A percentile compares a stretch with the other conserved stretches of the same genome.
These are phyloP conservation scores for Aspergillus viridinutans DNA, from an alignment of 2,329 filamentous ascomycete species.

Conservation along the genomic window DNA sequence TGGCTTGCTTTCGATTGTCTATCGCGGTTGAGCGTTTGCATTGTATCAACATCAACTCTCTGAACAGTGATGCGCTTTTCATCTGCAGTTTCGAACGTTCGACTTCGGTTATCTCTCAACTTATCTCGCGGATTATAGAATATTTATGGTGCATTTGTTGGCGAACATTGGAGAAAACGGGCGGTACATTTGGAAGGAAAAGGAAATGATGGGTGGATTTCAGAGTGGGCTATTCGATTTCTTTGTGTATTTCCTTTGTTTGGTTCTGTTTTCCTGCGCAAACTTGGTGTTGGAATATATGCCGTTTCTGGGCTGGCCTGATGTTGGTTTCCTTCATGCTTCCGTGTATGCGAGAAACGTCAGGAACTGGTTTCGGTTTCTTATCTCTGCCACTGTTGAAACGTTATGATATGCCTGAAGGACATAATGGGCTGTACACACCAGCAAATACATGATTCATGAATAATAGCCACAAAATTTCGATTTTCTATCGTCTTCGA, in stretches of 20 bases:
- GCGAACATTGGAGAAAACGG: conserved; percentile 9
- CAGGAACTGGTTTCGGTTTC: neutral
- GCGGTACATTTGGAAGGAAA: conserved; percentile 7
- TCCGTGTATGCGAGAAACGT: neutral
- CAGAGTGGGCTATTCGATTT: conserved; percentile 6
- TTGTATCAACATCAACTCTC: conserved; percentile 16
- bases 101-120: conserved; percentile 2
- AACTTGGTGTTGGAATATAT: neutral
- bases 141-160: conserved; percentile 3
- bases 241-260: conserved; percentile 6
- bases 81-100: conserved; percentile 8
- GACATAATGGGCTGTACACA: neutral
- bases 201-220: neutral
- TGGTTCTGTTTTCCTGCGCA: neutral
- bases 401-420: neutral
- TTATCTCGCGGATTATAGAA: neutral
- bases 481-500: neutral
- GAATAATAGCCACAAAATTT: neutral
- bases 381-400: neutral
- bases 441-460: neutral
- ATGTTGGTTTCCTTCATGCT: neutral
- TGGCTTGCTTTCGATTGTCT: conserved; percentile 11
- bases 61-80: conserved; percentile 7
- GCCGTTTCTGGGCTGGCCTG: neutral
- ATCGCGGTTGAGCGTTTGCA: conserved; percentile 28